A percentile compares a stretch with the other conserved stretches of the same genome.
phyloP scores from a whole-genome alignment of 352 stramenopile genomes.

The Nothophytophthora sp. region DNA sequence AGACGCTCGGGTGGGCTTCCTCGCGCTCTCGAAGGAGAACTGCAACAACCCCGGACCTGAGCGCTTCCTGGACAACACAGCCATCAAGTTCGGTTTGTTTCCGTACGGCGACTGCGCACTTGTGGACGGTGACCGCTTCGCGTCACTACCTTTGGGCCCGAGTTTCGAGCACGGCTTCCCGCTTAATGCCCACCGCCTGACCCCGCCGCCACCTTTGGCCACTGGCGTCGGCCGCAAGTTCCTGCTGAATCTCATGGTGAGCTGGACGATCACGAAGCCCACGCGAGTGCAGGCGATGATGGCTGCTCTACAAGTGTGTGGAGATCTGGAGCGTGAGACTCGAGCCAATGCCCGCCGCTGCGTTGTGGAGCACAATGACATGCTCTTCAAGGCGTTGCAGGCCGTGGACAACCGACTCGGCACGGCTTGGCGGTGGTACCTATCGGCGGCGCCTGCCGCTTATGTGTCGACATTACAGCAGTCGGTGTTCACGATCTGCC shows the following conservation, averaged over 20 bases:
- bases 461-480: slow-evolving; percentile 62
- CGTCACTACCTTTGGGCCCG: slow-evolving; percentile 43
- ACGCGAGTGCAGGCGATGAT: slow-evolving; percentile 65
- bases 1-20: slow-evolving; percentile 37
- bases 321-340: slow-evolving; percentile 11
- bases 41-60: slow-evolving; percentile 51
- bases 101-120: slow-evolving; percentile 67
- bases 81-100: slow-evolving; percentile 53
- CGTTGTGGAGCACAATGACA: slow-evolving; percentile 60
- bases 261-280: slow-evolving; percentile 65
- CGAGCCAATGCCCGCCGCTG: slow-evolving; percentile 31
- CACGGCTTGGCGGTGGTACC: slow-evolving; percentile 45
- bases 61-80: slow-evolving; percentile 21
- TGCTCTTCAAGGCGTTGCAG: slow-evolving; percentile 61
- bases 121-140: slow-evolving; percentile 54
- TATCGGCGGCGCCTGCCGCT: slow-evolving; percentile 45
- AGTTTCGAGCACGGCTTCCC: slow-evolving; percentile 71
- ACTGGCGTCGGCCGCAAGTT: slow-evolving; percentile 30
- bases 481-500: slow-evolving; percentile 64
- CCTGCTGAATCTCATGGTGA: slow-evolving; percentile 68
- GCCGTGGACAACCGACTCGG: slow-evolving; percentile 43
- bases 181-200: slow-evolving; percentile 42
- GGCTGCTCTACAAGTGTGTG: slow-evolving; percentile 45
- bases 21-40: slow-evolving; percentile 51
- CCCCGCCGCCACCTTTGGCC: slow-evolving; percentile 10